phyloP scores from a whole-genome alignment of 208 protist species.

The Trypanosomatidae sp. region DNA sequence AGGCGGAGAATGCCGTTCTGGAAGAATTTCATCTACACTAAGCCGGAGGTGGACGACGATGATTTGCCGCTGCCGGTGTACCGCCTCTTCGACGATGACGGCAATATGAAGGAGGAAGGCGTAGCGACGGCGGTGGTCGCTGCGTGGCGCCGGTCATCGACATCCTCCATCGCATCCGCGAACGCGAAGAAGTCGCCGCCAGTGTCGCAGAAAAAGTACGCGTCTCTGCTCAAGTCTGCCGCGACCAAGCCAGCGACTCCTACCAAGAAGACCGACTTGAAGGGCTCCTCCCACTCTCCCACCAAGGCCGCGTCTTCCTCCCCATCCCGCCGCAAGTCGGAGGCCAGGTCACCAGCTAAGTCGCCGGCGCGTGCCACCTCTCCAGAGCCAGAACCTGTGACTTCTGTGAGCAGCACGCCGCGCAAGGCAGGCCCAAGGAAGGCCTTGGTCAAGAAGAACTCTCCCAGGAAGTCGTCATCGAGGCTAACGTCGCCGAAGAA shows the following conservation, averaged over 20 bases:
- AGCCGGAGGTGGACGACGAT: slow-evolving; percentile 79
- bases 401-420: slow-evolving; percentile 1
- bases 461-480: slow-evolving; percentile 9
- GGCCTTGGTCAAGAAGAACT: slow-evolving; percentile 4
- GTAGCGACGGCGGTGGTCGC: slow-evolving; percentile 6
- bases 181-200: slow-evolving; percentile 32
- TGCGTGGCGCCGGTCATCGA: slow-evolving; percentile 11
- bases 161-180: slow-evolving; percentile 5
- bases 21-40: slow-evolving; percentile 64
- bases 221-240: slow-evolving; percentile 25
- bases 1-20: slow-evolving; percentile 65
- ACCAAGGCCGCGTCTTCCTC: slow-evolving; percentile 2
- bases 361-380: slow-evolving; percentile 9
- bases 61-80: slow-evolving; percentile 83
- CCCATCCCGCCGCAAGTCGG: slow-evolving; percentile 8
- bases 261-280: neutral
- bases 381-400: neutral
- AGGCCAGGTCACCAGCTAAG: neutral
- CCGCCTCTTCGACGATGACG: slow-evolving; percentile 84
- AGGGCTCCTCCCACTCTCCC: neutral
- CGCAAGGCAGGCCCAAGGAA: slow-evolving; percentile 23
- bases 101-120: slow-evolving; percentile 40
- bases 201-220: slow-evolving; percentile 8
- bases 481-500: neutral
- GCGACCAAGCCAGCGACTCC: slow-evolving; percentile 21